Evolutionary conservation across 345 rosid genomes (phyloP), one percentile per base, ranked within the genome.

Genomic region (Salix suchowensis): DNA sequence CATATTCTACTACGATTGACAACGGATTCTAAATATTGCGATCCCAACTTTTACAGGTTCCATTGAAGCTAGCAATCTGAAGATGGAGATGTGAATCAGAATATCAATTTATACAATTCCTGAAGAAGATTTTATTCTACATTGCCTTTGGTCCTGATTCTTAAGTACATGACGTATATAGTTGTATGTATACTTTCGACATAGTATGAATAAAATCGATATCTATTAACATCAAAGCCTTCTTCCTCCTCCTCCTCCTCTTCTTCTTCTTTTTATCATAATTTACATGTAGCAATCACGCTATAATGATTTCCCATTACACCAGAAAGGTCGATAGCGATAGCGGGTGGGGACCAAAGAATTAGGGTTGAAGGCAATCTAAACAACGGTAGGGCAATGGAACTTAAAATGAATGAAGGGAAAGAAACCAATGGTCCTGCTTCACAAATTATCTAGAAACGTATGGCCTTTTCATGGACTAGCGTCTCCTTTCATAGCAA

Each of bases 11-110:
- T 26, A 73, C 52, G 32, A 28, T 23, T 34, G 48, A 74, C 76
- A 65, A 71, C 48, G 62, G 75, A 54, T 62, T 69, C 82, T 81
- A 61, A 76, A 40, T 24, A 10, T 50, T 30, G 2, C 26, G 37
- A 30, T 40, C 0, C 28, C 62, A 60, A 50, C 26, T 75, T n/a
- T 26, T 82, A 87, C 92, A 91, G 94, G 89, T 76, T 64, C 86
- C 21, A 67, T 84, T 72, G 90, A 82, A 66, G 87, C 81, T 55
- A 34, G 82, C 68, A 78, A 84, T 84, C 73, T 88, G 72, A 91
- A 91, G 89, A 87, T 82, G 88, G 90, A 88, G 90, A 85, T 84
- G 77, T 89, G 87, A 91, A 55, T 71, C 65, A 48, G 54, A 75
- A 65, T 10, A 55, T 66, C 36, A 19, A 60, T 61, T 37, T 62